Evolutionary conservation across 345 rosid genomes (phyloP).

Genomic region (Isatis tinctoria): DNA sequence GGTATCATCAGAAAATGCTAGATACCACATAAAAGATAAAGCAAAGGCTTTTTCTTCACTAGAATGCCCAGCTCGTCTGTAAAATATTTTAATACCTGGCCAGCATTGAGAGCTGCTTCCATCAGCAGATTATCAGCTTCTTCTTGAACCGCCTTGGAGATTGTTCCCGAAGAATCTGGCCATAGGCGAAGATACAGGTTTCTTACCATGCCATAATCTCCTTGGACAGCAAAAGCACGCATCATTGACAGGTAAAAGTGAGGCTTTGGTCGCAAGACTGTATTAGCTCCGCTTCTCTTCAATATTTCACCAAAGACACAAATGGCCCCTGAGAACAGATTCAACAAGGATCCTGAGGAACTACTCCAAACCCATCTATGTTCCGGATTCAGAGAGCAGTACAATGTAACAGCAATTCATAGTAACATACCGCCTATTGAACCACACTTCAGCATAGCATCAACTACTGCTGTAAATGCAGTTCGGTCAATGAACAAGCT

Average conservation of each 20-base stretch:
- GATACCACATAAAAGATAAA: neutral
- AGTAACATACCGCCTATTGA: constrained; percentile 47
- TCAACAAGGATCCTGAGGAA: neutral
- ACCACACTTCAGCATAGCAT: constrained; percentile 59
- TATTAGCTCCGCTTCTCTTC: constrained; percentile 49
- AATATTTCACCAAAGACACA: constrained; percentile 75
- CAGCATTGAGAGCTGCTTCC: constrained; percentile 77
- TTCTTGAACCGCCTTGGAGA: constrained; percentile 46
- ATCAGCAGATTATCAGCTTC: constrained; percentile 76
- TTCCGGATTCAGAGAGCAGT: neutral
- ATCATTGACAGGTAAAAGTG: constrained; percentile 74
- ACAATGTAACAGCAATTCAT: constrained; percentile 3
- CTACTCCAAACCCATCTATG: neutral
- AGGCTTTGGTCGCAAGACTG: constrained; percentile 59
- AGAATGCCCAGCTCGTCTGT: constrained; percentile 3
- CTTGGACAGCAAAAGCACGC: constrained; percentile 59
- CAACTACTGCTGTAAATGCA: constrained; percentile 63
- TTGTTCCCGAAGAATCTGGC: constrained; percentile 69
- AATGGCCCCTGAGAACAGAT: constrained; percentile 49
- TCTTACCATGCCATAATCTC: constrained; percentile 56
- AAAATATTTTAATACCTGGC: constrained; percentile 45
- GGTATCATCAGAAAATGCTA: neutral
- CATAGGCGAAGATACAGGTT: constrained; percentile 51
- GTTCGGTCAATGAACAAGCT: constrained; percentile 53
- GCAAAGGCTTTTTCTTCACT: neutral